phyloP scores from a whole-genome alignment of 208 protist species.

The Strigomonas galati region DNA sequence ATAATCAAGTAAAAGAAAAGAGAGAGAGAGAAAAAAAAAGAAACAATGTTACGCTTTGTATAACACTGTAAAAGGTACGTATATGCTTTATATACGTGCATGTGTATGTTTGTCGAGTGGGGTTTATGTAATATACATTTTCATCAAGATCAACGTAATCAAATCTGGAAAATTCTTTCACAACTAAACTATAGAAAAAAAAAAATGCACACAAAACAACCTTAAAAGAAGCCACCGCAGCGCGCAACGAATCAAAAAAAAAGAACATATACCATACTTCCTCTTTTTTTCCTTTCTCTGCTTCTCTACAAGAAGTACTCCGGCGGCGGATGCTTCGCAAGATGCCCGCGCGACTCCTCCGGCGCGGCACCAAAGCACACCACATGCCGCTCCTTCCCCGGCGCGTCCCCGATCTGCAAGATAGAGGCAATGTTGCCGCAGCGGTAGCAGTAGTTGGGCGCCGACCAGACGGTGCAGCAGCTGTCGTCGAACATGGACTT shows the following conservation, averaged over 20 bases:
- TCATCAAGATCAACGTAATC: too few species aligned
- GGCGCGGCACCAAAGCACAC: constrained; percentile 66
- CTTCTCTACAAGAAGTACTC: constrained; percentile 81
- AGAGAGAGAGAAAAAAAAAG: too few species aligned
- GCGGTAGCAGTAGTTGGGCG: constrained; percentile 96
- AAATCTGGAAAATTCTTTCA: constrained; percentile 6
- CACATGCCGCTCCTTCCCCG: constrained; percentile 15
- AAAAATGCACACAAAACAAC: too few species aligned
- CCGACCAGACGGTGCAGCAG: constrained; percentile 96
- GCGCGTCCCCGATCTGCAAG: constrained; percentile 95
- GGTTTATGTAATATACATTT: too few species aligned
- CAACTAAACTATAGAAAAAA: constrained; percentile 14
- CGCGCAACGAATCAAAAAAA: not conserved
- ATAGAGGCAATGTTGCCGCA: constrained; percentile 99
- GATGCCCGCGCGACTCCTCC: constrained; percentile 68
- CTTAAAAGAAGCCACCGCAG: too few species aligned
- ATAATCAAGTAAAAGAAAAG: not conserved
- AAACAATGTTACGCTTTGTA: not conserved
- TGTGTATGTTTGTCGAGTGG: too few species aligned
- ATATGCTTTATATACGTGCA: too few species aligned
- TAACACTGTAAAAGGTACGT: not conserved
- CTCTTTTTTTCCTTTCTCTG: not conserved
- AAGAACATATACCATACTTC: constrained; percentile 8
- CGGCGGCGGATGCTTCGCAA: constrained; percentile 82
- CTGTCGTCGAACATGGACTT: constrained; percentile 93